These are phyloP conservation scores for Saksenaea oblongispora DNA, from an alignment of 371 early-diverging fungal species.

Conservation along the genomic window DNA sequence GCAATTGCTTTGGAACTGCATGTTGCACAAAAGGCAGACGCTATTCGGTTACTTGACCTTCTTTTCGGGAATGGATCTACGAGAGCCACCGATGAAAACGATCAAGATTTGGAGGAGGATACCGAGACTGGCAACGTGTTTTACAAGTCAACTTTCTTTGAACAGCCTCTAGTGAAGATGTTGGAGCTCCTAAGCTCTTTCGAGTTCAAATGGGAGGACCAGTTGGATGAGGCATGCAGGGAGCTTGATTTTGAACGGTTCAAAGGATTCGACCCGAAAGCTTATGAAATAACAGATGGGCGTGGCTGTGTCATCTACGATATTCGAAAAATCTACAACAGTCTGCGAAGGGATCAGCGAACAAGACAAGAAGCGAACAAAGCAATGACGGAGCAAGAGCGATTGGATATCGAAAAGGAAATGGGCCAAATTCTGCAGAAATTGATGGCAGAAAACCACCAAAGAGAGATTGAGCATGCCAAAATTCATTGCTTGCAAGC, in stretches of 20 bases:
- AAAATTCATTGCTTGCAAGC: slow-evolving; percentile 60
- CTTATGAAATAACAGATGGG: slow-evolving; percentile 39
- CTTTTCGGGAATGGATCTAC: slow-evolving; percentile 21
- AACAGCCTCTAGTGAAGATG: slow-evolving; percentile 54
- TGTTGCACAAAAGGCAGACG: slow-evolving; percentile 28
- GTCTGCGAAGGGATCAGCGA: slow-evolving; percentile 18
- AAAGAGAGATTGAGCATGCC: slow-evolving; percentile 57
- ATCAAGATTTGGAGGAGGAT: not conserved
- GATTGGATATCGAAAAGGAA: slow-evolving; percentile 45
- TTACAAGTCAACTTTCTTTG: not conserved
- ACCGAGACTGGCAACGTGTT: not conserved
- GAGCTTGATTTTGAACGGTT: slow-evolving; percentile 6
- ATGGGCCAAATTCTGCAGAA: slow-evolving; percentile 47
- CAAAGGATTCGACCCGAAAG: slow-evolving; percentile 17
- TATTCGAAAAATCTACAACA: slow-evolving; percentile 53
- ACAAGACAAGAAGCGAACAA: slow-evolving; percentile 45
- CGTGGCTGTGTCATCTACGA: slow-evolving; percentile 63
- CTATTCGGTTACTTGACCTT: slow-evolving; percentile 9
- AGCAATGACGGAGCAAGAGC: slow-evolving; percentile 33
- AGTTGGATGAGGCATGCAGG: slow-evolving; percentile 18
- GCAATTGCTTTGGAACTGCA: slow-evolving; percentile 82
- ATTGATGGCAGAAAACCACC: slow-evolving; percentile 61
- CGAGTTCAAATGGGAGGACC: slow-evolving; percentile 52
- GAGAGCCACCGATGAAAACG: slow-evolving; percentile 6
- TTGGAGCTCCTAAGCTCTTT: slow-evolving; percentile 52